phyloP scores from a whole-genome alignment of 805 yeast genomes.

The Helenozyma rhizophorensis region DNA sequence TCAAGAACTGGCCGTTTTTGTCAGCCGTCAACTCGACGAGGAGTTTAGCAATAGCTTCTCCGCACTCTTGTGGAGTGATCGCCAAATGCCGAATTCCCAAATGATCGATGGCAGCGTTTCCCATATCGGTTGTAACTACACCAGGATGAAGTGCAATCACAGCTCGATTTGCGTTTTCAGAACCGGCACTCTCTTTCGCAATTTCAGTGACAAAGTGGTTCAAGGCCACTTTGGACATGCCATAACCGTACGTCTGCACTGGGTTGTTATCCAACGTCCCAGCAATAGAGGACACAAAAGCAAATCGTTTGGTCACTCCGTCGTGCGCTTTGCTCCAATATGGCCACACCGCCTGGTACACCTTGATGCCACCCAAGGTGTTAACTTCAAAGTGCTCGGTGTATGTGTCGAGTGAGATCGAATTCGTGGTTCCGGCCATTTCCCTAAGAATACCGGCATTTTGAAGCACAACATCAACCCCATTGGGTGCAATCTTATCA shows the following conservation, averaged over 20 bases:
- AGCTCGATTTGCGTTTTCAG: neutral
- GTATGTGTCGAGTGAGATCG: slow-evolving; percentile 2
- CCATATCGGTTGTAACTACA: too few species aligned
- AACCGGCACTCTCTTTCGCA: neutral
- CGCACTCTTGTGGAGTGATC: too few species aligned
- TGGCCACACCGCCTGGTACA: slow-evolving; percentile 23
- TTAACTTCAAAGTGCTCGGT: slow-evolving; percentile 18
- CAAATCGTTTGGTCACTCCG: slow-evolving; percentile 17
- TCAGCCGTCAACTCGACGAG: too few species aligned
- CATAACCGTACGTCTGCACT: slow-evolving; percentile 23
- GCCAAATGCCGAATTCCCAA: too few species aligned
- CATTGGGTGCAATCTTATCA: slow-evolving; percentile 8
- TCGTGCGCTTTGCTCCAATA: slow-evolving; percentile 15
- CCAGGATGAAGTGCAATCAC: too few species aligned
- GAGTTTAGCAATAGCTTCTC: too few species aligned
- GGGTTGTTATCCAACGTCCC: slow-evolving; percentile 19
- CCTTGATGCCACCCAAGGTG: slow-evolving; percentile 25
- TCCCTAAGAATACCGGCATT: slow-evolving; percentile 18
- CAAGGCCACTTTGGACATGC: slow-evolving; percentile 35
- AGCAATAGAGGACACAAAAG: slow-evolving; percentile 21
- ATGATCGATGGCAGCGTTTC: too few species aligned
- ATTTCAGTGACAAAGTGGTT: slow-evolving; percentile 24
- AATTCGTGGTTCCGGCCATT: slow-evolving; percentile 2
- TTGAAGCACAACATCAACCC: slow-evolving; percentile 21
- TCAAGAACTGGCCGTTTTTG: too few species aligned